These are phyloP conservation scores for Ustilago hordei DNA, from an alignment of 1,284 basidiomycete genomes.

Conservation along the genomic window DNA sequence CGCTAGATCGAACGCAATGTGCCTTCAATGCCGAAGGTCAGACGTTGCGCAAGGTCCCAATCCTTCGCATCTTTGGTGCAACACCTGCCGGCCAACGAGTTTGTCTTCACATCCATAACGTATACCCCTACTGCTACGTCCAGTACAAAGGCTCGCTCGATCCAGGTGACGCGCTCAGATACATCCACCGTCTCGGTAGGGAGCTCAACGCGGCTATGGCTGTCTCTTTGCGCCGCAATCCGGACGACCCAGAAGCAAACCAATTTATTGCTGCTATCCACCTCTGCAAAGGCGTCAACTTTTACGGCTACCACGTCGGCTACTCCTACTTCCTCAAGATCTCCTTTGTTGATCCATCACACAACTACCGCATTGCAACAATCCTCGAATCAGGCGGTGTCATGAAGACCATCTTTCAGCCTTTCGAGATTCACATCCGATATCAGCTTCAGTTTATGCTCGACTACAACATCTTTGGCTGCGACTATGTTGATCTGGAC, in stretches of 20 bases:
- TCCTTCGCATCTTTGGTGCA: conserved; percentile 87
- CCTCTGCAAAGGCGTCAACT: conserved; percentile 91
- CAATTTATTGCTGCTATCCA: conserved; percentile 73
- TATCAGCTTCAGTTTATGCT: conserved; percentile 92
- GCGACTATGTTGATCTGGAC: conserved; percentile 82
- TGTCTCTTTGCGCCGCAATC: conserved; percentile 47
- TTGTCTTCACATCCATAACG: conserved; percentile 87
- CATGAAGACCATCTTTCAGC: conserved; percentile 76
- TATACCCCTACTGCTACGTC: conserved; percentile 74
- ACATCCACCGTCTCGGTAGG: conserved; percentile 77
- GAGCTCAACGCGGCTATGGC: conserved; percentile 75
- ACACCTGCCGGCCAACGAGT: conserved; percentile 82
- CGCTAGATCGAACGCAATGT: conserved; percentile 55
- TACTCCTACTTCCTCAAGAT: conserved; percentile 92
- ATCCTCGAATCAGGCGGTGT: conserved; percentile 62
- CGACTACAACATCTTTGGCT: conserved; percentile 95
- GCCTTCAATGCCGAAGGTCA: conserved; percentile 75
- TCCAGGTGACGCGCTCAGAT: conserved; percentile 75
- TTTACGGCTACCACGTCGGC: conserved; percentile 92
- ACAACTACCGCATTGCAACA: conserved; percentile 59
- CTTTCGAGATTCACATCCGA: conserved; percentile 84
- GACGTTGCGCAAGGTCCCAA: conserved; percentile 75
- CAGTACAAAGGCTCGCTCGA: conserved; percentile 70
- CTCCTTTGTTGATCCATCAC: conserved; percentile 75
- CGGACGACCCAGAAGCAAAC: conserved; percentile 38